phyloP scores from a whole-genome alignment of 441 rosid species.

The Populus trichocarpa region DNA sequence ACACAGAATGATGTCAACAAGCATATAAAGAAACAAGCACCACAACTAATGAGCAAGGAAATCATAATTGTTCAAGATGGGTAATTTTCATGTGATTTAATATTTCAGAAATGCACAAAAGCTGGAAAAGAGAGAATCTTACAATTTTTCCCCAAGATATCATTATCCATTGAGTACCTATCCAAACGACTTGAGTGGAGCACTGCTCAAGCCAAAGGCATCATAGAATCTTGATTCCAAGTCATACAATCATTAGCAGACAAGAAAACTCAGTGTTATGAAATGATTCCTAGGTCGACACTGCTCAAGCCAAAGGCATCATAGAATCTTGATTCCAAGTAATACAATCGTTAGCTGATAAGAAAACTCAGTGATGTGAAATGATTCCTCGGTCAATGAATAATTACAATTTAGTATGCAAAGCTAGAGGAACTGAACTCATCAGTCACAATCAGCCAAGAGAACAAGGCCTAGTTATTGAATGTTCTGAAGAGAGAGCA shows the following conservation, averaged over 20 bases:
- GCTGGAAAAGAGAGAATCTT: conserved; percentile 11
- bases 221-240: not conserved
- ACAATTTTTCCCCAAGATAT: conserved; percentile 18
- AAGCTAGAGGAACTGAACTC: conserved; percentile 4
- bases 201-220: conserved; percentile 1
- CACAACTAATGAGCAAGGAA: not conserved
- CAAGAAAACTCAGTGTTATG: not conserved
- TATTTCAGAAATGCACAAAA: conserved; percentile 14
- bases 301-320: conserved; percentile 3
- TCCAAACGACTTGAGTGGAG: conserved; percentile 4
- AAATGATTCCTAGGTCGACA: conserved; percentile 15
- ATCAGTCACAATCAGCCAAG: conserved; percentile 6
- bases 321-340: not conserved
- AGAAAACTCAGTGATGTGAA: conserved; percentile 4
- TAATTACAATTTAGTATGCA: conserved; percentile 7
- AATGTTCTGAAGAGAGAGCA: not conserved
- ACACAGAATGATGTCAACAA: not conserved
- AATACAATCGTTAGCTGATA: conserved; percentile 3
- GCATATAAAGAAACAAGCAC: not conserved
- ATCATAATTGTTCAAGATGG: not conserved
- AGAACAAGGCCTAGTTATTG: conserved; percentile 3
- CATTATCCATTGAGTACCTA: conserved; percentile 9
- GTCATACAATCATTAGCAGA: conserved; percentile 4
- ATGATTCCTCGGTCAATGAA: conserved; percentile 12
- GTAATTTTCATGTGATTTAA: conserved; percentile 6